Conservation (phyloP, 176 grass and related monocot species). For the Olyra latifolia region DNA sequence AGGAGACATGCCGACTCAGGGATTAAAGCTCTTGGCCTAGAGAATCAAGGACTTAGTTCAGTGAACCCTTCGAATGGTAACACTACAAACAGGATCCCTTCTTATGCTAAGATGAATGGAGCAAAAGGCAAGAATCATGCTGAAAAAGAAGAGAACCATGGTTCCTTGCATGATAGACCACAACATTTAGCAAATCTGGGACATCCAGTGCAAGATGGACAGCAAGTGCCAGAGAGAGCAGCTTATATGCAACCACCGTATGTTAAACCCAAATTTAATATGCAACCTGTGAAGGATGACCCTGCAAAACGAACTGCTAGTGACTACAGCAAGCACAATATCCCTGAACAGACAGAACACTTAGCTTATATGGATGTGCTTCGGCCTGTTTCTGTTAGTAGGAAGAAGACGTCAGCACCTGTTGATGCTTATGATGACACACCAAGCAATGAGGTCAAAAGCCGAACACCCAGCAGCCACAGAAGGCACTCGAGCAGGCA, state of each 20-base stretch:
- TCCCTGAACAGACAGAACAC: slow-evolving; percentile 23
- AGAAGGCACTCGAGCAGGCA: slow-evolving; percentile 40
- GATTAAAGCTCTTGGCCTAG: slow-evolving; percentile 32
- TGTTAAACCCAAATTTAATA: slow-evolving; percentile 46
- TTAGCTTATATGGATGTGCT: slow-evolving; percentile 27
- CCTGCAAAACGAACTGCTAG: slow-evolving; percentile 26
- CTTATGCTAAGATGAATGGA: slow-evolving; percentile 49
- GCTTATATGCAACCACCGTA: slow-evolving; percentile 51
- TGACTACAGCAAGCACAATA: not conserved
- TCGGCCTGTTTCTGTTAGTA: slow-evolving; percentile 71
- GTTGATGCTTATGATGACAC: slow-evolving; percentile 21
- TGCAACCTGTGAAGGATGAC: slow-evolving; percentile 21
- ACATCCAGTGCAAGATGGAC: slow-evolving; percentile 22
- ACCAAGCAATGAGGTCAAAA: slow-evolving; percentile 35
- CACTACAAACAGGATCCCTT: slow-evolving; percentile 46
- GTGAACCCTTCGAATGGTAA: slow-evolving; percentile 47
- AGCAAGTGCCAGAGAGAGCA: slow-evolving; percentile 11
- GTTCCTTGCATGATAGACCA: slow-evolving; percentile 17
- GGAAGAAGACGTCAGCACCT: slow-evolving; percentile 36
- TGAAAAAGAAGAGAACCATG: slow-evolving; percentile 39
- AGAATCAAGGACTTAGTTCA: slow-evolving; percentile 41
- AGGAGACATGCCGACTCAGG: slow-evolving; percentile 20
- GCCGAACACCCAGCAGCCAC: slow-evolving; percentile 23
- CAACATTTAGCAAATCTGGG: slow-evolving; percentile 14
- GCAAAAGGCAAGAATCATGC: slow-evolving; percentile 19